phyloP scores from a whole-genome alignment of 345 rosid genomes.

The Sonneratia caseolaris region DNA sequence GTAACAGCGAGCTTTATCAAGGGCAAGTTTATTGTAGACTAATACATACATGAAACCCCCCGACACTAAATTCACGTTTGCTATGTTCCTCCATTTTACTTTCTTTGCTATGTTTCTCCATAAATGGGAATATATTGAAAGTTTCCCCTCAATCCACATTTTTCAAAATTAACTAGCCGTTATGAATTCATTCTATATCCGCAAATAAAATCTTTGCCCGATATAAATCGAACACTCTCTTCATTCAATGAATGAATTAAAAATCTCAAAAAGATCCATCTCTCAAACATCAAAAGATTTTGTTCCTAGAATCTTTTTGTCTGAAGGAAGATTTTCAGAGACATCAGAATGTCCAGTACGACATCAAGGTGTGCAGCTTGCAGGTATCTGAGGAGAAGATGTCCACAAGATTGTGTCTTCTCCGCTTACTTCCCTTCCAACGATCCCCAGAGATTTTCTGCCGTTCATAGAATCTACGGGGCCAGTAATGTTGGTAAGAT shows the following conservation, averaged over 20 bases:
- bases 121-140: neutral
- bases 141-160: constrained; percentile 12
- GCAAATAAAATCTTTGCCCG: neutral
- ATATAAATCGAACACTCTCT: neutral
- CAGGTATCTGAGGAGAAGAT: constrained; percentile 61
- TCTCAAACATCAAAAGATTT: neutral
- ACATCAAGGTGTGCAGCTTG: constrained; percentile 52
- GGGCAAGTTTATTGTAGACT: too few species aligned
- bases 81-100: too few species aligned
- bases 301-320: neutral
- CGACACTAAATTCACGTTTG: too few species aligned
- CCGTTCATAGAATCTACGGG: constrained; percentile 57
- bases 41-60: too few species aligned
- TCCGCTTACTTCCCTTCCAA: neutral
- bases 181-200: constrained; percentile 9
- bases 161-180: constrained; percentile 23
- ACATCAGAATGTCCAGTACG: constrained; percentile 5
- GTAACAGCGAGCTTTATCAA: too few species aligned
- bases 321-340: neutral
- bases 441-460: constrained; percentile 46
- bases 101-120: neutral
- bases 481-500: constrained; percentile 65
- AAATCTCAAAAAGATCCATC: neutral
- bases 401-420: constrained; percentile 4
- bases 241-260: neutral